These are phyloP conservation scores for Populus euphratica DNA, from an alignment of 345 rosid genomes.

Conservation along the genomic window DNA sequence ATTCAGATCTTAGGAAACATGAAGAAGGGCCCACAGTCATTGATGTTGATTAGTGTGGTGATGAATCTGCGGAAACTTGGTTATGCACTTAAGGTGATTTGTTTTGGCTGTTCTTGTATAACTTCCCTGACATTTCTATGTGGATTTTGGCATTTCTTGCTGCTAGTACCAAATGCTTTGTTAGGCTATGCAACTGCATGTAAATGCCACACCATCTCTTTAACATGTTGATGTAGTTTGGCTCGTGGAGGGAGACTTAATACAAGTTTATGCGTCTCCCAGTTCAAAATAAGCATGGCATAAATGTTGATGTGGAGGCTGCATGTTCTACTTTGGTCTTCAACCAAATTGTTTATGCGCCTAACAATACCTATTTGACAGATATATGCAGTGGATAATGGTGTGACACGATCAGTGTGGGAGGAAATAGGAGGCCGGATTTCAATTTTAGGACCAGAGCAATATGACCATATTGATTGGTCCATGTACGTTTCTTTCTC, in stretches of 20 bases:
- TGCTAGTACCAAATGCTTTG: not conserved
- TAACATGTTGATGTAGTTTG: not conserved
- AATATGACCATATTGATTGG: constrained; percentile 68
- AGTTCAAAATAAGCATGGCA: not conserved
- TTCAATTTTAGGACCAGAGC: constrained; percentile 47
- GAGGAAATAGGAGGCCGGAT: constrained; percentile 54
- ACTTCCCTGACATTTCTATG: not conserved
- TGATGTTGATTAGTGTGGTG: constrained; percentile 72
- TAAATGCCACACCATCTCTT: not conserved
- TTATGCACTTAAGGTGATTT: constrained; percentile 65
- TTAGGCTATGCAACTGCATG: not conserved
- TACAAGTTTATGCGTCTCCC: not conserved
- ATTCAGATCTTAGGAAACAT: constrained; percentile 76
- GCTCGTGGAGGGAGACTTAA: not conserved
- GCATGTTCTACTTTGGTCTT: not conserved
- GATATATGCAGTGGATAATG: constrained; percentile 63
- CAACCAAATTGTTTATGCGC: constrained; percentile 31
- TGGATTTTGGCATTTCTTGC: not conserved
- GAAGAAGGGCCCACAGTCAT: constrained; percentile 60
- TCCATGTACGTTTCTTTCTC: constrained; percentile 54
- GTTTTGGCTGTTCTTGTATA: not conserved
- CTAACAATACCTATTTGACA: constrained; percentile 38
- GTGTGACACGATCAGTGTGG: constrained; percentile 58
- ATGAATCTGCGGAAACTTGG: constrained; percentile 83
- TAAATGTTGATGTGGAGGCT: constrained; percentile 1